Evolutionary conservation across 192 early-diverging fungal species (phyloP).

Genomic region (Radiomyces spectabilis): DNA sequence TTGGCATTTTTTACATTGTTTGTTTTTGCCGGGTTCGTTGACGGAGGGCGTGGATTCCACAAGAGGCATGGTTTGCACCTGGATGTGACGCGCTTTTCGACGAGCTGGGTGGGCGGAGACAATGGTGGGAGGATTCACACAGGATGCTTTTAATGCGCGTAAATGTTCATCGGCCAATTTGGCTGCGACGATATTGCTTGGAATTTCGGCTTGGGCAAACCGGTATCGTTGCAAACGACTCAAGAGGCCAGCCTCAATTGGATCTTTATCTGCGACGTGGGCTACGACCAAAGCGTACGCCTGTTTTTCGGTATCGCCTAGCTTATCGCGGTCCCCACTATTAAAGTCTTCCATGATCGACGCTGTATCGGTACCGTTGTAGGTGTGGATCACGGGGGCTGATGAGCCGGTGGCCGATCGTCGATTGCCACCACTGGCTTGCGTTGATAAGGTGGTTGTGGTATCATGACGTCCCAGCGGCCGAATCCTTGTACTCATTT

Average conservation of each 20-base stretch:
- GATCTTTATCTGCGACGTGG: too few relatives aligned
- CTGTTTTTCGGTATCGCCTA: too few relatives aligned
- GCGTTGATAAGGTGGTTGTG: neutral
- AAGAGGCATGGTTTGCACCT: slow-evolving; percentile 18
- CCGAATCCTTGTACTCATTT: neutral
- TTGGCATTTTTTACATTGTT: neutral
- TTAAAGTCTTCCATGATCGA: too few relatives aligned
- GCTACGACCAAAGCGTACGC: too few relatives aligned
- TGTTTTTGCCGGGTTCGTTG: neutral
- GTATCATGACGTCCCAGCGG: neutral
- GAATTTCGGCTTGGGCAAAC: neutral
- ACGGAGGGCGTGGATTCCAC: neutral
- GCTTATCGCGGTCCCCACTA: too few relatives aligned
- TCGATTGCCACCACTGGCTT: neutral
- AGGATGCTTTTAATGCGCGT: slow-evolving; percentile 7
- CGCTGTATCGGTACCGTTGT: too few relatives aligned
- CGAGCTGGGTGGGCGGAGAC: too few relatives aligned
- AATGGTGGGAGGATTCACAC: too few relatives aligned
- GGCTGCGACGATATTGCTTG: slow-evolving; percentile 8
- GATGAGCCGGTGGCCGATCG: too few relatives aligned
- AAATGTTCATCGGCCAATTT: slow-evolving; percentile 15
- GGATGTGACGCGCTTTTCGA: slow-evolving; percentile 20
- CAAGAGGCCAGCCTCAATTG: slow-evolving; percentile 2
- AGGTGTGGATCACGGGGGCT: neutral
- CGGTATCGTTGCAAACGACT: slow-evolving; percentile 1